Evolutionary conservation across 352 stramenopile species (phyloP), one percentile per base, ranked within the genome.

Genomic region (Pythium vanterpoolii): DNA sequence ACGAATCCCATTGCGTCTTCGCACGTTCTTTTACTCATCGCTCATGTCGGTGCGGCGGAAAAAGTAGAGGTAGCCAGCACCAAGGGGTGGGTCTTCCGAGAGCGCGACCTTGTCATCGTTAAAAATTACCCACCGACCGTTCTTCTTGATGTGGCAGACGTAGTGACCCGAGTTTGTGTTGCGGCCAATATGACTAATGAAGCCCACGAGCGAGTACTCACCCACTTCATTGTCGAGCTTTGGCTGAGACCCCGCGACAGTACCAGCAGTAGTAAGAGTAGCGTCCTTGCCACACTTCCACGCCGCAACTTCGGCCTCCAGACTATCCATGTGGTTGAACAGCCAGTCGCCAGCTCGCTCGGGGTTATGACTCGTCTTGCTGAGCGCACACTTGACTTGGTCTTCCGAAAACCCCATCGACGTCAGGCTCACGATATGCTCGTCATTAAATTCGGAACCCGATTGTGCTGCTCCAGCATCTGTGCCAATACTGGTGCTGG

Each of bases 91-190:
- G 54, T 95, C 81, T 58, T 98, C 83, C 5, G 94, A 98, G 4
- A 98, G 60, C 24, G 95, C 96, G 16, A 99, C 95, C 73, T 99
- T 99, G 72, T 98, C 92, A 66, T 99, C 97, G 73, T 99, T 99
- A 71, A 98, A 99, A 65, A 99, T 99, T 43, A 98, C 78, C 97
- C 97, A 99, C 57, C 90, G 86, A 7, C 86, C 91, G 18, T 98
- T 71, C 66, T 98, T 98, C 73, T 98, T 98, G 71, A 99, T 88
- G 73, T 99, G 97, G 36, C 86, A 93, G 26, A 99, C 96, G 73
- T 99, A 99, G 74, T 99, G 97, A 0, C 97, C 97, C 63, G 93
- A 98, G 70, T 80, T 95, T 9, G 96, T 98, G 72, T 98, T 98
- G 65, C 97, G 98, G 36, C 98, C 98, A 53, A 99, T 98, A 72